Evolutionary conservation across 2,329 filamentous ascomycete species (phyloP).

Genomic region (Ophiostoma populinum): DNA sequence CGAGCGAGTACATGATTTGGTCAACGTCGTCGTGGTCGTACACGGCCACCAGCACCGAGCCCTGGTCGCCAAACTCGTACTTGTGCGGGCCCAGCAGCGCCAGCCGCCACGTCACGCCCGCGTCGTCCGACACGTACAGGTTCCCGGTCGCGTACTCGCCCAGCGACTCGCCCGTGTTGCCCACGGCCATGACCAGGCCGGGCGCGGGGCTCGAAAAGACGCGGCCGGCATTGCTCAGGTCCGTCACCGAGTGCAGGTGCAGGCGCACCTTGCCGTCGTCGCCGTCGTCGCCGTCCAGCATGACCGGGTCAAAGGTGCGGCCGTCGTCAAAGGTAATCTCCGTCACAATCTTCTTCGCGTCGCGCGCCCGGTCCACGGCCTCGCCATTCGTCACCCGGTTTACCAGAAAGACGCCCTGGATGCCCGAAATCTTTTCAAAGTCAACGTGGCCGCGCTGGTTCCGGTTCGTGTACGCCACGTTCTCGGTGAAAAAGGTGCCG

Average conservation of each 20-base stretch:
- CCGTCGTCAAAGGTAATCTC: constrained; percentile 94
- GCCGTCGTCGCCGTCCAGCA: constrained; percentile 31
- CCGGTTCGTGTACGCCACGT: constrained; percentile 83
- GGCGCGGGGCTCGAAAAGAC: constrained; percentile 90
- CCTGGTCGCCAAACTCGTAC: constrained; percentile 91
- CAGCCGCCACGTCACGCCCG: constrained; percentile 67
- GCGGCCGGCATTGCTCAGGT: constrained; percentile 63
- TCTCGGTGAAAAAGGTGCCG: constrained; percentile 87
- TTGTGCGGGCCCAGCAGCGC: constrained; percentile 70
- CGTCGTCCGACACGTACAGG: constrained; percentile 80
- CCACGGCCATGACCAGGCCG: constrained; percentile 83
- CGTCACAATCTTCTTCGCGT: constrained; percentile 53
- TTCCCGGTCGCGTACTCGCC: constrained; percentile 55
- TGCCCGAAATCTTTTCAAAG: constrained; percentile 82
- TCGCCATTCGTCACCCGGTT: constrained; percentile 81
- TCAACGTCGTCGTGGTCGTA: constrained; percentile 49
- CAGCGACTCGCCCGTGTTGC: constrained; percentile 68
- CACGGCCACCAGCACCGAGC: constrained; percentile 72
- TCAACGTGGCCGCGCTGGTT: constrained; percentile 63
- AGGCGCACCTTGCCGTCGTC: constrained; percentile 26
- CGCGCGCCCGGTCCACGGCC: constrained; percentile 41
- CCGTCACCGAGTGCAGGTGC: constrained; percentile 84
- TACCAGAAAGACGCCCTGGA: constrained; percentile 82
- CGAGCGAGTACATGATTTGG: constrained; percentile 58
- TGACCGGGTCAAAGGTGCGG: constrained; percentile 61